Conservation (phyloP, 2,329 filamentous ascomycete species). For the Proliferodiscus dingleyae region DNA sequence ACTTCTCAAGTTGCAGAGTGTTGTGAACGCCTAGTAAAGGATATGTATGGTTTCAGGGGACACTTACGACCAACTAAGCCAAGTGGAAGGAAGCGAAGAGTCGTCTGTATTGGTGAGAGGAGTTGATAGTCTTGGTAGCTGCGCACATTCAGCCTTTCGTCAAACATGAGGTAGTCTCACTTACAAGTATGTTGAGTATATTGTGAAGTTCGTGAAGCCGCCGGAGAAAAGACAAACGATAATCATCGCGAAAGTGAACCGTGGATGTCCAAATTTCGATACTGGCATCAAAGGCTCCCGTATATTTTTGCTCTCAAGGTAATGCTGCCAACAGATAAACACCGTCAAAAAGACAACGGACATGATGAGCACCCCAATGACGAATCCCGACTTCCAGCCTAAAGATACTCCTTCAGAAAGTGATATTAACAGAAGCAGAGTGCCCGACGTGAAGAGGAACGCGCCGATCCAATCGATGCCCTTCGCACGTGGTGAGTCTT, state of each 20-base stretch:
- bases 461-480: slow-evolving; percentile 65
- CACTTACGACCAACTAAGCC: slow-evolving; percentile 47
- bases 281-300: slow-evolving; percentile 60
- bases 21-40: no score
- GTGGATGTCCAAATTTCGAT: slow-evolving; percentile 54
- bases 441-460: slow-evolving; percentile 54
- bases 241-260: slow-evolving; percentile 58
- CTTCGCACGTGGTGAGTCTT: slow-evolving; percentile 27
- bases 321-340: slow-evolving; percentile 39
- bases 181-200: slow-evolving; percentile 60
- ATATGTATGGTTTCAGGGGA: background rate
- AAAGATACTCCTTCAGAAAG: slow-evolving; percentile 66
- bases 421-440: slow-evolving; percentile 60
- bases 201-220: slow-evolving; percentile 62
- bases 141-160: background rate
- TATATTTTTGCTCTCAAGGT: slow-evolving; percentile 48
- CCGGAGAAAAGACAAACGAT: slow-evolving; percentile 65
- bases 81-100: slow-evolving; percentile 62
- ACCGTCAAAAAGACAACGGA: slow-evolving; percentile 45
- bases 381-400: slow-evolving; percentile 61
- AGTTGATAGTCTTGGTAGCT: slow-evolving; percentile 63
- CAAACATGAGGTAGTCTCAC: background rate
- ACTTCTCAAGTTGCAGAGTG: no score
- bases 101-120: slow-evolving; percentile 58
- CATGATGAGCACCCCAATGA: slow-evolving; percentile 44